Conservation (phyloP, 2,329 filamentous ascomycete genomes). For the Lachnellula subtilissima region DNA sequence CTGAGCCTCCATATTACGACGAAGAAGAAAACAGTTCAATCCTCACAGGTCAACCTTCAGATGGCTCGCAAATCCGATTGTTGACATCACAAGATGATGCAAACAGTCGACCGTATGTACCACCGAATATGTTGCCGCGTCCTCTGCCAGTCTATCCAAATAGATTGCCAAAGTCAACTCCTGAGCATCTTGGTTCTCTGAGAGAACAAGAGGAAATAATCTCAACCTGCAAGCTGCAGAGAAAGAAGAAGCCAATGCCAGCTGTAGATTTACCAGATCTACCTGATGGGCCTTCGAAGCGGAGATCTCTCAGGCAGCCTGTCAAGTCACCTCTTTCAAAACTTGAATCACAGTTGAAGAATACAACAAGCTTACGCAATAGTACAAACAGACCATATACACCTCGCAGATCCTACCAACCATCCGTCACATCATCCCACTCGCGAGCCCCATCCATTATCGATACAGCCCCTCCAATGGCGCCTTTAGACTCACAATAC, state of each 20-base stretch:
- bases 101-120: constrained; percentile 51
- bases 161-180: constrained; percentile 27
- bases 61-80: constrained; percentile 52
- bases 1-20: constrained; percentile 50
- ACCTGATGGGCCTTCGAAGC: constrained; percentile 46
- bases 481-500: constrained; percentile 61
- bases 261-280: constrained; percentile 41
- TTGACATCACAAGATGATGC: constrained; percentile 59
- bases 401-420: constrained; percentile 43
- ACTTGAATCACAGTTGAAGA: constrained; percentile 15
- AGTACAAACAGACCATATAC: constrained; percentile 24
- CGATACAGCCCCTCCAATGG: constrained; percentile 56
- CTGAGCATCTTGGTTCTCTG: constrained; percentile 35
- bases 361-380: constrained; percentile 25
- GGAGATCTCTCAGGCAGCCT: constrained; percentile 30
- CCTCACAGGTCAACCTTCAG: constrained; percentile 39
- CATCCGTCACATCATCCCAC: constrained; percentile 39
- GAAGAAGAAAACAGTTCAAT: constrained; percentile 46
- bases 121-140: constrained; percentile 21
- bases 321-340: constrained; percentile 34
- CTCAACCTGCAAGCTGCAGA: constrained; percentile 30
- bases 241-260: constrained; percentile 33
- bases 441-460: constrained; percentile 47
- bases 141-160: constrained; percentile 25
- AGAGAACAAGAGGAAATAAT: constrained; percentile 37